Base-by-base conservation (phyloP, 805 yeast genomes). In the Hanseniaspora pseudoguilliermondii region DNA sequence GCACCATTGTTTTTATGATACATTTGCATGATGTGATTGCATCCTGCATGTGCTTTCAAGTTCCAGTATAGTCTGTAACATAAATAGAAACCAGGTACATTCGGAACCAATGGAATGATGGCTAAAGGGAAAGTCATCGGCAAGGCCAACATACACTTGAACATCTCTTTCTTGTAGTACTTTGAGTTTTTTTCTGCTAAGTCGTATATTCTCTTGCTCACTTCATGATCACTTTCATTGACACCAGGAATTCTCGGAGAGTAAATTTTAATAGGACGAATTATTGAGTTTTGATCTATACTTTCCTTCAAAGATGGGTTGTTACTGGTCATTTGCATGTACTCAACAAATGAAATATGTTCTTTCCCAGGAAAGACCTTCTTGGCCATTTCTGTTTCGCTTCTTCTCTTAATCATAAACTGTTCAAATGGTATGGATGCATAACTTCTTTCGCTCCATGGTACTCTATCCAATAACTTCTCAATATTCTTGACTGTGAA, bases 11-110 rank as follows among this genome's bases (percentile, higher is more conserved):
- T 61, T 16, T 65, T 69, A 29, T 74, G 73, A n/a, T 81, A 64
- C 55, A 90, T 71, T 53, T 75, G 76, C 36, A 74, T 69, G 58
- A 90, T 69, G 64, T 87, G 93, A 59, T 75, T 72, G 5, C 86
- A 84, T 0, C 96, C 96, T 43, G 78, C 66, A 59, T 76, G 72
- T 0, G 96, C 96, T 62, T 84, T 84, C 65, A 82, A 75, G 66
- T 91, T 87, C 65, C 96, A 87, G 70, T 88, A 90, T 20, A 84
- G 75, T 59, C 97, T 74, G 65, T 84, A 90, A 2, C 84, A 74
- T 44, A 90, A 69, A 63, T 88, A 91, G 64, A 91, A 84, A 0
- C 96, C 96, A 0, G 97, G 97, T 21, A 90, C 78, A 63, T 90
- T 90, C 21, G 97, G 97, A 3, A 89, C 66, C n/a, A 90, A 74